Evolutionary conservation across 805 yeast species (phyloP).

Genomic region (Saccharomycopsis amapae): DNA sequence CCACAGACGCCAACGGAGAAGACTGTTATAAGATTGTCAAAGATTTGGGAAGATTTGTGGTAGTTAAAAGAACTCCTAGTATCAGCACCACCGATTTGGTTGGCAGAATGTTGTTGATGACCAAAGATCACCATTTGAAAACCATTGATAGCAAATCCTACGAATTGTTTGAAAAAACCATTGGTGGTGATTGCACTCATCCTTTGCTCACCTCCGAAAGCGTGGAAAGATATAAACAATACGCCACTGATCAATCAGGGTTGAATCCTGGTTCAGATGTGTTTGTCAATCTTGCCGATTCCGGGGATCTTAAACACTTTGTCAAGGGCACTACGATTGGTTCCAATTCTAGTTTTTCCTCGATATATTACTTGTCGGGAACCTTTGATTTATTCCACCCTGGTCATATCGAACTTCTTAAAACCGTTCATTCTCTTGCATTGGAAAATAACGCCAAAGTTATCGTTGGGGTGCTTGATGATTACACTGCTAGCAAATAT

Average conservation of each 20-base stretch:
- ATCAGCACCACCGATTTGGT: slow-evolving; percentile 94
- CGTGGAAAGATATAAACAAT: slow-evolving; percentile 38
- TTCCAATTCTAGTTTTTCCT: too few relatives aligned
- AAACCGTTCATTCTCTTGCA: slow-evolving; percentile 38
- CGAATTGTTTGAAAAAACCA: background rate
- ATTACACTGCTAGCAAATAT: slow-evolving; percentile 43
- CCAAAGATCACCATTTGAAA: slow-evolving; percentile 50
- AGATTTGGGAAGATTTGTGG: slow-evolving; percentile 75
- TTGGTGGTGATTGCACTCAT: slow-evolving; percentile 6
- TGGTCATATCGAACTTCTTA: slow-evolving; percentile 77
- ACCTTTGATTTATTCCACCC: slow-evolving; percentile 90
- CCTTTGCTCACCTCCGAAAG: slow-evolving; percentile 31
- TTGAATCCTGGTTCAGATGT: slow-evolving; percentile 51
- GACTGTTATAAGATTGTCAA: slow-evolving; percentile 86
- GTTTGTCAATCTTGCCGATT: slow-evolving; percentile 32
- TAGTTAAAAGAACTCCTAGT: slow-evolving; percentile 91
- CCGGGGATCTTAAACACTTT: slow-evolving; percentile 27
- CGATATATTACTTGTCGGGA: slow-evolving; percentile 55
- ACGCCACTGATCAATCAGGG: slow-evolving; percentile 63
- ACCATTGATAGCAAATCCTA: slow-evolving; percentile 28
- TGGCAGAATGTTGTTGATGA: slow-evolving; percentile 68
- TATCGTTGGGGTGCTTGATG: slow-evolving; percentile 64
- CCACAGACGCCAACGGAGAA: slow-evolving; percentile 91
- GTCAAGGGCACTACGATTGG: slow-evolving; percentile 30
- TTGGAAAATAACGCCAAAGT: slow-evolving; percentile 37